These are phyloP conservation scores for Symbiodinium pilosum DNA, from an alignment of 73 alveolate genomes.

Conservation along the genomic window DNA sequence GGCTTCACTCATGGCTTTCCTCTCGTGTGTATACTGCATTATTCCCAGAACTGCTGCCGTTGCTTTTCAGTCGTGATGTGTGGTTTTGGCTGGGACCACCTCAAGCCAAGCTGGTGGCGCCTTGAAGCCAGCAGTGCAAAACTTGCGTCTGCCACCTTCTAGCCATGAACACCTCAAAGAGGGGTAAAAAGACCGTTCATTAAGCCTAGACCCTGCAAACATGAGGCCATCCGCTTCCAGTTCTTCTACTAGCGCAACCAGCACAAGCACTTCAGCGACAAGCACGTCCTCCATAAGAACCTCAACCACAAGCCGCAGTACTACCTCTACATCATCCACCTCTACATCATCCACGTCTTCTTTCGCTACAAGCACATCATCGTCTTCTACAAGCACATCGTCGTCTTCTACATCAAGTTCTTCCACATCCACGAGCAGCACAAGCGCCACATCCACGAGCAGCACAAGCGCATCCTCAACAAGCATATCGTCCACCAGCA, in stretches of 20 bases:
- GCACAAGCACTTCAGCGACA: not conserved
- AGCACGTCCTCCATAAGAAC: not conserved
- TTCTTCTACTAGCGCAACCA: not conserved
- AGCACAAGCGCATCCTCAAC: too few relatives aligned
- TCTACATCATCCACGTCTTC: not conserved
- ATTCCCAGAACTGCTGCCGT: too few relatives aligned
- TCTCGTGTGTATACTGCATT: too few relatives aligned
- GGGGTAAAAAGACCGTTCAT: too few relatives aligned
- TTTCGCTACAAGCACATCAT: not conserved
- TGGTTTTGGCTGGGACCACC: too few relatives aligned
- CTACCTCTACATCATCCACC: not conserved
- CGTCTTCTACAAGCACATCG: not conserved
- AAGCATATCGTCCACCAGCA: slow-evolving; percentile 47
- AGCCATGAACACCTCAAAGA: too few relatives aligned
- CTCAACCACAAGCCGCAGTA: not conserved
- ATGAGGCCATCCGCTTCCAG: not conserved
- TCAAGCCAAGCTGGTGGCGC: too few relatives aligned
- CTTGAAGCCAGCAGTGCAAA: too few relatives aligned
- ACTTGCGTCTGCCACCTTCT: too few relatives aligned
- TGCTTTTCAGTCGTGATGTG: too few relatives aligned
- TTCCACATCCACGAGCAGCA: not conserved
- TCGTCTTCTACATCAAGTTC: not conserved
- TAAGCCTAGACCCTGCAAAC: too few relatives aligned
- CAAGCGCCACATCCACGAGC: not conserved
- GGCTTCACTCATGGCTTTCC: too few relatives aligned